Base-by-base conservation (phyloP, 1,284 basidiomycete species). In the Spongiforma sp. region DNA sequence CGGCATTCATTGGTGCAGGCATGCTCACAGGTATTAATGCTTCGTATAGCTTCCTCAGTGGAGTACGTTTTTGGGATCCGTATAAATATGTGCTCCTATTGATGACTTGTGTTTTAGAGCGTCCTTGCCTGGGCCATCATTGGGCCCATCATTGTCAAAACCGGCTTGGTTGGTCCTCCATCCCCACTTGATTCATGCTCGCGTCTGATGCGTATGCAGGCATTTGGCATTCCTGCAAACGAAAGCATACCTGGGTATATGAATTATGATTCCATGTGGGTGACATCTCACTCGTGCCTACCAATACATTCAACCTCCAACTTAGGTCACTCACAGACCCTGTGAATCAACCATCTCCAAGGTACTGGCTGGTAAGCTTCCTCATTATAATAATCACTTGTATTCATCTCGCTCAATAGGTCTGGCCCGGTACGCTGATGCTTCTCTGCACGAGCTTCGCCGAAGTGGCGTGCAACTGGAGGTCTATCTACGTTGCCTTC, bases 1-100 rank as follows among this genome's bases (percentile, higher is more conserved):
- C 89, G n/a, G 89, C 89, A 19, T 91, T 90, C 80, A 82, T 86
- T 64, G 89, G 88, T 63, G 86, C 84, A 61, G 89, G 89, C 57
- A 87, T 89, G 83, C 81, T 91, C 53, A 84, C 83, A 61, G 88
- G 89, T 62, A 74, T 88, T 68, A 91, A 90, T 68, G 86, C 89
- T 11, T 86, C 84, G 46, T 87, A 83, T 80, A 89, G 87, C 69
- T 90, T 90, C 81, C 81, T 69, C 46, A 56, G 67, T 10, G 67
- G 67, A 3, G 84, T 85, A 69, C 63, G 82, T 60, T 30, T 36
- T 17, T n/a, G n/a, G n/a, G n/a, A n/a, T n/a, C n/a, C n/a, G n/a
- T n/a, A 26, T 36, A 37, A n/a, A 7, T 37, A 28, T 54, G 17
- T 39, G 19, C n/a, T 24, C 46, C 55, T 55, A n/a, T n/a, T n/a